Conservation (phyloP, 768 basidiomycete genomes). For the Russula olivacea region DNA sequence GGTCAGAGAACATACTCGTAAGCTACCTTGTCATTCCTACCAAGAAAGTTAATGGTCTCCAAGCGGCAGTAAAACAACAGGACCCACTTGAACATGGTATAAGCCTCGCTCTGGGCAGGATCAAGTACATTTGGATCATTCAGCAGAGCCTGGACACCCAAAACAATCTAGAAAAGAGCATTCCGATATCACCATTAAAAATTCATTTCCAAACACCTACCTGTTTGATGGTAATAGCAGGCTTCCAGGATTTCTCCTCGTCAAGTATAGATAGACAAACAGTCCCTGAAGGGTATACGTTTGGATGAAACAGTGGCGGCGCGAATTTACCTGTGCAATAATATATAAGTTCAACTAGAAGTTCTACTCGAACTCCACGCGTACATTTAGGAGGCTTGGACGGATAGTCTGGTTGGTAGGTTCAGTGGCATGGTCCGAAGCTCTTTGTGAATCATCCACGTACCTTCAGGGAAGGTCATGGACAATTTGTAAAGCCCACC, state of each 20-base stretch:
- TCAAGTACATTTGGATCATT: slow-evolving; percentile 96
- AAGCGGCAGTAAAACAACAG: not conserved
- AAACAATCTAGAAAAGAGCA: slow-evolving; percentile 58
- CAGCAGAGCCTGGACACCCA: slow-evolving; percentile 93
- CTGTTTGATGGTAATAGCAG: slow-evolving; percentile 98
- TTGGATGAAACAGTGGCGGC: slow-evolving; percentile 94
- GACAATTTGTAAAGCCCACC: slow-evolving; percentile 89
- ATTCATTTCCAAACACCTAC: slow-evolving; percentile 36
- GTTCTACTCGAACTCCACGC: slow-evolving; percentile 27
- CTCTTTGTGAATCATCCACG: slow-evolving; percentile 14
- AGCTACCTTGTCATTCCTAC: slow-evolving; percentile 86
- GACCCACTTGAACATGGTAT: slow-evolving; percentile 95
- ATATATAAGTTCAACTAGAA: slow-evolving; percentile 7
- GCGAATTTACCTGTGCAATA: slow-evolving; percentile 79
- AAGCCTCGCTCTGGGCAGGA: slow-evolving; percentile 97
- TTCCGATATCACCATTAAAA: not conserved
- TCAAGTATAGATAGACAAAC: slow-evolving; percentile 97
- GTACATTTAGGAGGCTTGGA: slow-evolving; percentile 91
- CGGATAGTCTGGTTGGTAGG: slow-evolving; percentile 62
- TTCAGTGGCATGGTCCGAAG: slow-evolving; percentile 5
- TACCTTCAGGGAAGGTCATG: slow-evolving; percentile 97
- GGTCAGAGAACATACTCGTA: slow-evolving; percentile 67
- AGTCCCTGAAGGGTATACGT: slow-evolving; percentile 98
- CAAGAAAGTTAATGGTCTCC: slow-evolving; percentile 11
- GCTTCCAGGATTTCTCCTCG: slow-evolving; percentile 99